Conservation (phyloP, 139 green algal species). For the Zygnema cylindricum region DNA sequence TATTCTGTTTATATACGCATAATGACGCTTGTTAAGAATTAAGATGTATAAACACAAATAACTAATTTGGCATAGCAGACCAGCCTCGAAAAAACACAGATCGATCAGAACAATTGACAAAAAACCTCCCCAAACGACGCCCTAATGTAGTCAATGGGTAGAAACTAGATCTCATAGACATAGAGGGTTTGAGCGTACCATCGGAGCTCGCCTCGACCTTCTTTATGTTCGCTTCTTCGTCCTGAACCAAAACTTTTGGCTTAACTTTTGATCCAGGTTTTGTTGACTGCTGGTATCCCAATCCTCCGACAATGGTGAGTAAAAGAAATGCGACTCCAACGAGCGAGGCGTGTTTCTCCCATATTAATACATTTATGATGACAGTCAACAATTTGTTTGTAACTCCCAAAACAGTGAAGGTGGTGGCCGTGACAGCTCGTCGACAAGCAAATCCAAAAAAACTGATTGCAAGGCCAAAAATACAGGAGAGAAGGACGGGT, state of each 20-base stretch:
- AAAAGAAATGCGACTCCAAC: constrained; percentile 62
- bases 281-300: constrained; percentile 59
- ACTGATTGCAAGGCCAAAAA: constrained; percentile 73
- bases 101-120: too few species aligned
- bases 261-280: neutral
- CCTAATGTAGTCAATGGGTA: neutral
- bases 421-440: constrained; percentile 73
- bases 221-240: constrained; percentile 5
- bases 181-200: neutral
- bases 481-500: constrained; percentile 74
- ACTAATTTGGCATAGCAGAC: neutral
- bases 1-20: neutral
- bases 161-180: neutral
- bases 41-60: neutral
- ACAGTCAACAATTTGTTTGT: constrained; percentile 84
- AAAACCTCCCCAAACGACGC: neutral
- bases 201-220: neutral
- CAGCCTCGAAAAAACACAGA: neutral
- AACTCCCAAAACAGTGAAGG: constrained; percentile 85
- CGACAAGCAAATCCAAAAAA: constrained; percentile 78
- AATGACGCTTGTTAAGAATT: neutral
- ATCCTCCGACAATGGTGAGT: constrained; percentile 62
- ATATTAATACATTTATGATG: constrained; percentile 76
- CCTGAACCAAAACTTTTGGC: neutral
- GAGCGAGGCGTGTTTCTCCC: constrained; percentile 74